These are phyloP conservation scores for Coemansia sp. DNA, from an alignment of 192 early-diverging fungal genomes.

Conservation along the genomic window DNA sequence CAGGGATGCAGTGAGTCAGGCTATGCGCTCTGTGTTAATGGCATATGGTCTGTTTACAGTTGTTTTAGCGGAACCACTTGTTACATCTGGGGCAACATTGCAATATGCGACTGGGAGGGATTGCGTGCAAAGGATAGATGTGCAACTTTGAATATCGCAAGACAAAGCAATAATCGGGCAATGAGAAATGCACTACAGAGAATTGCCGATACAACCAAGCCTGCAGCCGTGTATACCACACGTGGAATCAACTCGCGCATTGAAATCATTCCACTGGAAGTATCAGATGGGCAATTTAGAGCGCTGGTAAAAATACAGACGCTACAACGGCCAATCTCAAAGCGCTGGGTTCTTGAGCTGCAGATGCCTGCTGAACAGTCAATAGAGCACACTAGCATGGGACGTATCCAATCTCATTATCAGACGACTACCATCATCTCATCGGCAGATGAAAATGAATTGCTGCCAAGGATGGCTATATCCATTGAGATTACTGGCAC, in stretches of 20 bases:
- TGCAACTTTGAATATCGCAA: neutral
- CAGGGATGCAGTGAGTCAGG: conserved; percentile 30
- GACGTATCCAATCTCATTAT: conserved; percentile 12
- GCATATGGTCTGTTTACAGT: conserved; percentile 33
- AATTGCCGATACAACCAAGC: neutral
- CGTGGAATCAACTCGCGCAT: conserved; percentile 30
- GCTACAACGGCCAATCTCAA: conserved; percentile 14
- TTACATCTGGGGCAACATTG: conserved; percentile 18
- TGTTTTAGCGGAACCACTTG: conserved; percentile 34
- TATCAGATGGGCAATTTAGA: conserved; percentile 8
- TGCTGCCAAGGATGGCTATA: conserved; percentile 25
- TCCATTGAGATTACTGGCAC: conserved; percentile 31
- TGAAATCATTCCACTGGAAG: conserved; percentile 22
- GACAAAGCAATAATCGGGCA: neutral
- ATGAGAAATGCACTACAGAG: neutral
- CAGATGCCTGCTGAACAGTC: conserved; percentile 28
- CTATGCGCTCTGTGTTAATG: conserved; percentile 28
- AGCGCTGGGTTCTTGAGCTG: conserved; percentile 25
- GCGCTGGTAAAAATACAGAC: conserved; percentile 37
- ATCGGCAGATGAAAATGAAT: neutral
- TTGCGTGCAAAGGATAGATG: conserved; percentile 10
- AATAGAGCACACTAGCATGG: conserved; percentile 3
- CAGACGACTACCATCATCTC: conserved; percentile 15
- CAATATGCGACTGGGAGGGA: conserved; percentile 37
- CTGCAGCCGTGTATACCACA: conserved; percentile 22